phyloP scores from a whole-genome alignment of 2,329 filamentous ascomycete species.

The Fusarium sp. region DNA sequence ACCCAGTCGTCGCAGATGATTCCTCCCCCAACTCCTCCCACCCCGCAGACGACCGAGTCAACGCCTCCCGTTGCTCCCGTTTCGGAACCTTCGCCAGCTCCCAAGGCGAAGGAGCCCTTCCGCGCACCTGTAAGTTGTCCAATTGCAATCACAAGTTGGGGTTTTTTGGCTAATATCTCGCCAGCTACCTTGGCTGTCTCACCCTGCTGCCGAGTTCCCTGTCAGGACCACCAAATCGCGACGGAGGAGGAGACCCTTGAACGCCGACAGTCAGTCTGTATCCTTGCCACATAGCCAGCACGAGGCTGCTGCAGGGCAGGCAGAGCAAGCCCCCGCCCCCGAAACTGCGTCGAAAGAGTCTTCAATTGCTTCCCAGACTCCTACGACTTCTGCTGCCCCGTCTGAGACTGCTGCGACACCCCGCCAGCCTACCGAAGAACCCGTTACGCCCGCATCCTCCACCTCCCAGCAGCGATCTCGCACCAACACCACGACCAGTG shows the following conservation, averaged over 20 bases:
- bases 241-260: slow-evolving; percentile 61
- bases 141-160: not conserved
- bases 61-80: slow-evolving; percentile 45
- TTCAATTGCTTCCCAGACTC: slow-evolving; percentile 31
- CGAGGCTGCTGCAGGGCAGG: slow-evolving; percentile 51
- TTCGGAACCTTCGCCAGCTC: slow-evolving; percentile 45
- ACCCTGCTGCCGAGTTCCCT: slow-evolving; percentile 68
- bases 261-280: slow-evolving; percentile 56
- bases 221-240: slow-evolving; percentile 55
- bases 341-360: slow-evolving; percentile 35
- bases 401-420: slow-evolving; percentile 37
- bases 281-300: slow-evolving; percentile 61
- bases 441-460: slow-evolving; percentile 56
- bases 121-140: slow-evolving; percentile 63
- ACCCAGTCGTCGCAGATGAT: slow-evolving; percentile 63
- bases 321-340: slow-evolving; percentile 34
- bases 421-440: slow-evolving; percentile 52
- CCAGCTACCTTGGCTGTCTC: slow-evolving; percentile 73
- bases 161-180: slow-evolving; percentile 11
- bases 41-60: slow-evolving; percentile 58
- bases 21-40: slow-evolving; percentile 64
- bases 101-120: slow-evolving; percentile 56
- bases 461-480: slow-evolving; percentile 46
- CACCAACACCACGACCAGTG: slow-evolving; percentile 45
- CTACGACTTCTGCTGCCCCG: slow-evolving; percentile 34